Evolutionary conservation across 2,329 filamentous ascomycete genomes (phyloP), one percentile per base, ranked within the genome.

Genomic region (Myriosclerotinia curreyana): DNA sequence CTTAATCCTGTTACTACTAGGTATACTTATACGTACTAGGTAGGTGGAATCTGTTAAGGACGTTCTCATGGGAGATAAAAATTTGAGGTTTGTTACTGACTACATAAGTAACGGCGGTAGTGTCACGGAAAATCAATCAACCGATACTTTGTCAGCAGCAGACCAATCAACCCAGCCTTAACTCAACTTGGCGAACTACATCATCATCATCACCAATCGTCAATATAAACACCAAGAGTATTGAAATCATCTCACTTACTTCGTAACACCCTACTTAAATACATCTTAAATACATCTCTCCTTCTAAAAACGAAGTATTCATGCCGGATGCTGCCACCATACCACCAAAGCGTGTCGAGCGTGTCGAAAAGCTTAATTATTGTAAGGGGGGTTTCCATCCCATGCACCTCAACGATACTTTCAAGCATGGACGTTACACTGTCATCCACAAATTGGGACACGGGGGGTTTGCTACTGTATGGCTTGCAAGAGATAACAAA

Each of bases 401-500:
- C 1, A 74, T 80, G 17, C 70, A 70, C 14, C 70, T 82, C 5
- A 76, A 77, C 31, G 79, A 82, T 60, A 62, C 68, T 1, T 79
- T 81, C 66, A 70, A 77, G n/a, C 56, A 76, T 64, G 76, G 72
- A 25, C 75, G 77, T 42, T 83, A 82, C 64, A 72, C 72, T 40
- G 70, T 81, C 40, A 67, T 79, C 38, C 76, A 79, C 64, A 82
- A 82, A 69, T 68, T 82, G 42, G 79, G 79, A 11, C 77, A 75
- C 56, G 79, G 80, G 38, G 75, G 75, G 0, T 80, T 72, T 67
- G 77, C 79, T 3, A 82, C 78, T 3, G 76, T 81, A 48, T 82
- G 78, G 80, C 76, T 81, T 36, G 78, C 76, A 11, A 69, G 70
- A 4, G 75, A 78, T 48, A 60, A 20, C 3, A 28, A 61, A 9